Conservation (phyloP, 2,329 filamentous ascomycete species). For the Rugonectria rugulosa region DNA sequence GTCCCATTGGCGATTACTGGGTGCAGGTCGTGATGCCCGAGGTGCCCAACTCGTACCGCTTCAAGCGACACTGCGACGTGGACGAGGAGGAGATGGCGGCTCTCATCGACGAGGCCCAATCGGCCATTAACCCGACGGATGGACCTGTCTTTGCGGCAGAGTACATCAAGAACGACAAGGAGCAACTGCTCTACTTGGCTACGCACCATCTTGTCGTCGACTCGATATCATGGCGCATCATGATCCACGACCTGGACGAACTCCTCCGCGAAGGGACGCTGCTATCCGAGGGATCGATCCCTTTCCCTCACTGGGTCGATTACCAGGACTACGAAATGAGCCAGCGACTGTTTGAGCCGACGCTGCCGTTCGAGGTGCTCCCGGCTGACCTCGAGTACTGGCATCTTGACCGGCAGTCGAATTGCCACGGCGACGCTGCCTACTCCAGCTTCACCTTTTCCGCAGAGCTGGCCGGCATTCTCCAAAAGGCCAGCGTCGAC, state of each 20-base stretch:
- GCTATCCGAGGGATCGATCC: conserved; percentile 52
- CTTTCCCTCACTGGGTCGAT: conserved; percentile 59
- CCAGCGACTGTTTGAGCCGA: conserved; percentile 38
- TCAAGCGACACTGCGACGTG: conserved; percentile 51
- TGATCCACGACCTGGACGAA: conserved; percentile 59
- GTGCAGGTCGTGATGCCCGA: conserved; percentile 53
- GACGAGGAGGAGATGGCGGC: conserved; percentile 51
- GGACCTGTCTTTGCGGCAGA: conserved; percentile 60
- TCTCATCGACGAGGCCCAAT: conserved; percentile 52
- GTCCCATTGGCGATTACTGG: conserved; percentile 50
- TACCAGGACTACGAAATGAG: conserved; percentile 51
- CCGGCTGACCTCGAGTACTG: conserved; percentile 56
- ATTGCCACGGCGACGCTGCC: conserved; percentile 54
- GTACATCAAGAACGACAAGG: conserved; percentile 55
- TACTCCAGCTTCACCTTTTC: conserved; percentile 53
- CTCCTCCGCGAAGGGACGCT: conserved; percentile 55
- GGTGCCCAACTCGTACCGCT: conserved; percentile 51
- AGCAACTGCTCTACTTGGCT: conserved; percentile 57
- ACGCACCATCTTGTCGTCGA: conserved; percentile 63
- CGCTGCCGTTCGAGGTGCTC: conserved; percentile 50
- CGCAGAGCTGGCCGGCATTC: conserved; percentile 50
- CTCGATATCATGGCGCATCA: conserved; percentile 58
- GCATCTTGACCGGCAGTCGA: conserved; percentile 52
- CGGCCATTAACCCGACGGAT: conserved; percentile 55
- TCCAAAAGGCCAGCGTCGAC: conserved; percentile 53